These are phyloP conservation scores for Calycina herbarum DNA, from an alignment of 2,329 filamentous ascomycete species.

Conservation along the genomic window DNA sequence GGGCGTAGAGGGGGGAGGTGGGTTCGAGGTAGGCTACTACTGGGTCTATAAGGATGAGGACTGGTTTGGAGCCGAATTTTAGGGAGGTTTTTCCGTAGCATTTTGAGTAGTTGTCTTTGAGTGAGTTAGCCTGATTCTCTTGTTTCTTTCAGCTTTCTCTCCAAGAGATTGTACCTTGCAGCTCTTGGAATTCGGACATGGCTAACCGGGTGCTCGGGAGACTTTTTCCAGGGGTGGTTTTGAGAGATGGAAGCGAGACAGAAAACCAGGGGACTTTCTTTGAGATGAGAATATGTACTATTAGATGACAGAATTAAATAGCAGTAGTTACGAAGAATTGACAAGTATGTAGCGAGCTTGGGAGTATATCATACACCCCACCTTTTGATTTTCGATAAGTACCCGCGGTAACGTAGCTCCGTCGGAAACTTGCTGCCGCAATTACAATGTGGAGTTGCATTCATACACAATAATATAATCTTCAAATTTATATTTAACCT, in stretches of 20 bases:
- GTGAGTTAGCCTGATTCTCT: background rate
- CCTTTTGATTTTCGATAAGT: slow-evolving; percentile 4
- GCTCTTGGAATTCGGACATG: slow-evolving; percentile 10
- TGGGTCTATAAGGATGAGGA: slow-evolving; percentile 48
- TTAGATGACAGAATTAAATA: background rate
- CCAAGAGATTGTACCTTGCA: background rate
- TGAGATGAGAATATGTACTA: background rate
- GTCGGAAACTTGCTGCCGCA: slow-evolving; percentile 9
- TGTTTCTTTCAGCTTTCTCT: background rate
- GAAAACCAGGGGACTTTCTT: background rate
- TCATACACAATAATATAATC: no score
- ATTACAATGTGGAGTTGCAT: background rate
- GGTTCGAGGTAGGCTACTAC: slow-evolving; percentile 47
- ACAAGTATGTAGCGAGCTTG: background rate
- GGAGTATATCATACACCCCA: background rate
- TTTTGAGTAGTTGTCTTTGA: slow-evolving; percentile 17
- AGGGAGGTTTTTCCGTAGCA: slow-evolving; percentile 21
- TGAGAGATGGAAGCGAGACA: background rate
- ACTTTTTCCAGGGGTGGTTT: background rate
- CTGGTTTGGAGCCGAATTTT: slow-evolving; percentile 40
- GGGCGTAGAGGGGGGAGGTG: no score
- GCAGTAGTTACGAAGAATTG: background rate
- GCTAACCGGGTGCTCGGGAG: no score
- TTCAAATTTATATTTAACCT: no score
- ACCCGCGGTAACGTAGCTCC: background rate